A percentile compares a stretch with the other conserved stretches of the same genome.
Evolutionary conservation across 192 early-diverging fungal genomes (phyloP).

Genomic region (Linnemannia exigua): DNA sequence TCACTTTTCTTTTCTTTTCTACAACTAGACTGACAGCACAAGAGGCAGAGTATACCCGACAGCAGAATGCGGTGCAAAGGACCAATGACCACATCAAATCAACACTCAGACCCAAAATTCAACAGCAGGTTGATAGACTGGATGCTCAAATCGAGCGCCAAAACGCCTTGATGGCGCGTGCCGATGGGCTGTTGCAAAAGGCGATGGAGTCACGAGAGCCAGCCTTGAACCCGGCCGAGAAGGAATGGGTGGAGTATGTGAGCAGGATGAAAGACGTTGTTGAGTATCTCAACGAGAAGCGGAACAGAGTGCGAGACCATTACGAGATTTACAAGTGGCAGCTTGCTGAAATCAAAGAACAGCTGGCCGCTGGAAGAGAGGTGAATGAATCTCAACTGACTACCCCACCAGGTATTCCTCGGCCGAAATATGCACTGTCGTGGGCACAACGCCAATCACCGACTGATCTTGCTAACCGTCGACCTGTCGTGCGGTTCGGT

Average conservation of each 20-base stretch:
- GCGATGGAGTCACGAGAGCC: conserved; percentile 73
- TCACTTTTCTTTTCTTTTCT: neutral
- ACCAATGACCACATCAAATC: conserved; percentile 58
- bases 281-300: conserved; percentile 29
- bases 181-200: conserved; percentile 73
- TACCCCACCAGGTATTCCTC: too few species aligned
- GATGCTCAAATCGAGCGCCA: conserved; percentile 59
- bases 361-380: neutral
- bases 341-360: conserved; percentile 20
- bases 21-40: conserved; percentile 52
- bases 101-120: conserved; percentile 55
- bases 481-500: conserved; percentile 23
- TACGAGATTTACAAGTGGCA: conserved; percentile 36
- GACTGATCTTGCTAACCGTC: neutral
- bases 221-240: conserved; percentile 71
- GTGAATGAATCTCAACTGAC: neutral
- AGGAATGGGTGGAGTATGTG: conserved; percentile 62
- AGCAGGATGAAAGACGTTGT: conserved; percentile 22
- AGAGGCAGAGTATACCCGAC: conserved; percentile 58
- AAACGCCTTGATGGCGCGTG: conserved; percentile 61
- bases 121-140: conserved; percentile 60
- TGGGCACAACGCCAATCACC: neutral
- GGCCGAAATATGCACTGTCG: neutral
- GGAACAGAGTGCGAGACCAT: conserved; percentile 33
- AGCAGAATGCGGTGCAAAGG: conserved; percentile 58